phyloP scores from a whole-genome alignment of 2,329 filamentous ascomycete species.

The Penicillium concentricum region DNA sequence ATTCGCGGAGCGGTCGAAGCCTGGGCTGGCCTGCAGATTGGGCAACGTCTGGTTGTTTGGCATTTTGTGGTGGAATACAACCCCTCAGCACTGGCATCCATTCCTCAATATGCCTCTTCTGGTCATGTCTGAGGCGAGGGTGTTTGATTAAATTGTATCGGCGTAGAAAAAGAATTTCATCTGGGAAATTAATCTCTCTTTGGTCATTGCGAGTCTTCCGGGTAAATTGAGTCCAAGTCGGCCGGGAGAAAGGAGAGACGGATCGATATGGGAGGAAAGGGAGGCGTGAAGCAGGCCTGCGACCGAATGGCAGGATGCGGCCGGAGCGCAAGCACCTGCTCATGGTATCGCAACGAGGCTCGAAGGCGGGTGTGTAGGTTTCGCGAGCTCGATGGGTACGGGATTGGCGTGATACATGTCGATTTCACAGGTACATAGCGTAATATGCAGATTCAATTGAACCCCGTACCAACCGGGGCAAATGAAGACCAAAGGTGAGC shows the following conservation, averaged over 20 bases:
- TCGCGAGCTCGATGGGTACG: slow-evolving; percentile 29
- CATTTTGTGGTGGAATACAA: slow-evolving; percentile 28
- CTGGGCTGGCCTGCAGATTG: slow-evolving; percentile 3
- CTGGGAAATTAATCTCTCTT: slow-evolving; percentile 11
- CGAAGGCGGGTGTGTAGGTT: slow-evolving; percentile 27
- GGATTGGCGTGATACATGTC: slow-evolving; percentile 28
- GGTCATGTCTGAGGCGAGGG: slow-evolving; percentile 13
- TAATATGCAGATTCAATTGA: not conserved
- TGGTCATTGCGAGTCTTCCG: slow-evolving; percentile 1
- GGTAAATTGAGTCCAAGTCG: slow-evolving; percentile 2
- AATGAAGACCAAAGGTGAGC: not conserved
- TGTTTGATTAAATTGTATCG: slow-evolving; percentile 15
- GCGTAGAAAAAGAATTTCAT: slow-evolving; percentile 22
- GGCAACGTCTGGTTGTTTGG: not conserved
- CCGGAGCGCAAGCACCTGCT: slow-evolving; percentile 40
- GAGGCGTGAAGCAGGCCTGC: slow-evolving; percentile 23
- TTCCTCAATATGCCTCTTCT: slow-evolving; percentile 25
- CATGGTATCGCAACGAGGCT: slow-evolving; percentile 41
- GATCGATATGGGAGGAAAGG: slow-evolving; percentile 11
- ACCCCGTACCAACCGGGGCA: not conserved
- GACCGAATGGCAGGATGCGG: slow-evolving; percentile 36
- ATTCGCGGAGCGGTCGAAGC: slow-evolving; percentile 10
- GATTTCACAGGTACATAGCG: slow-evolving; percentile 22
- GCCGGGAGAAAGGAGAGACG: slow-evolving; percentile 5
- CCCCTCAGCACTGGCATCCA: slow-evolving; percentile 39